A percentile compares a stretch with the other conserved stretches of the same genome.
These are phyloP conservation scores for Vitis labrusca DNA, from an alignment of 164 flowering plant genomes.

Conservation along the genomic window DNA sequence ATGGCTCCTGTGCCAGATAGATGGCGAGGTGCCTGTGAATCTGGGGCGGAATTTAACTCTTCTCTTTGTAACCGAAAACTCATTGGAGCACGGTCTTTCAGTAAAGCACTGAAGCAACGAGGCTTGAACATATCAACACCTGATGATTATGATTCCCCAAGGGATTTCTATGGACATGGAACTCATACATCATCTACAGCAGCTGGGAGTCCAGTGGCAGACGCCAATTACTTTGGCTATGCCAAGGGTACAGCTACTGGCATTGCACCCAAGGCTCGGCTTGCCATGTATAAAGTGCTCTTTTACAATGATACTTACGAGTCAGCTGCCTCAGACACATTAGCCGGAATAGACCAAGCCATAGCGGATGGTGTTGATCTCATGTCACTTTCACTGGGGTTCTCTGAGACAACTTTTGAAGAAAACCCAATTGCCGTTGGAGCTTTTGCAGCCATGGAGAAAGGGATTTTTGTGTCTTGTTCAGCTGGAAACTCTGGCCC, in stretches of 20 bases:
- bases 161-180: too few species aligned
- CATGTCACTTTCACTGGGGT: slow-evolving; percentile 41
- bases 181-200: too few species aligned
- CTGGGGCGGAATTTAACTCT: slow-evolving; percentile 27
- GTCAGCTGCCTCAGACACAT: slow-evolving; percentile 25
- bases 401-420: slow-evolving; percentile 20
- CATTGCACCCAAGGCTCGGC: too few species aligned
- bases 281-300: too few species aligned
- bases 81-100: slow-evolving; percentile 39
- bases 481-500: slow-evolving; percentile 43
- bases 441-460: slow-evolving; percentile 44
- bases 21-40: slow-evolving; percentile 46
- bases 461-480: slow-evolving; percentile 38
- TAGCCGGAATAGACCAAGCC: slow-evolving; percentile 50
- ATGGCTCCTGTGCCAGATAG: slow-evolving; percentile 38
- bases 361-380: slow-evolving; percentile 48
- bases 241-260: too few species aligned
- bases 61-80: slow-evolving; percentile 44
- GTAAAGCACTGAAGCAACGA: slow-evolving; percentile 27
- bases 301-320: too few species aligned
- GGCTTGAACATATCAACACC: slow-evolving; percentile 15
- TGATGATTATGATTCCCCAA: too few species aligned
- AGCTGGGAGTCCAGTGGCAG: too few species aligned
- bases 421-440: slow-evolving; percentile 37
- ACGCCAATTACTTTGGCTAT: too few species aligned